These are phyloP conservation scores for Heliocybe sulcata DNA, from an alignment of 1,284 basidiomycete genomes.

Conservation along the genomic window DNA sequence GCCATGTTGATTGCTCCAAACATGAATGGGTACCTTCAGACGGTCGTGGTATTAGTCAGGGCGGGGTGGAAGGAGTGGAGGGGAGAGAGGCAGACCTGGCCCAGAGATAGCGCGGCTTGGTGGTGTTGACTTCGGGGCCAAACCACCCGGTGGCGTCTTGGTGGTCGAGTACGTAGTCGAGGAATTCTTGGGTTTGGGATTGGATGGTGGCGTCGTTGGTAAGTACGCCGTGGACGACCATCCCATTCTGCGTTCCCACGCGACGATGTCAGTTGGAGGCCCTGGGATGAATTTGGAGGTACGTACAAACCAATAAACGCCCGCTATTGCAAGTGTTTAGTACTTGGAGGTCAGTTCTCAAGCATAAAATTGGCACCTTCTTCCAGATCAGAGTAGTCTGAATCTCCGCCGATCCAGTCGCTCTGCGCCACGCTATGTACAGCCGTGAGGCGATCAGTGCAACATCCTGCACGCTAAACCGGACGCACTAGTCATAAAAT, in stretches of 20 bases:
- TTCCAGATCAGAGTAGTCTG: conserved; percentile 45
- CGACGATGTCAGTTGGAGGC: neutral
- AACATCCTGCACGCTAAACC: neutral
- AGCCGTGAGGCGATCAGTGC: neutral
- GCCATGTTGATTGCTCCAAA: conserved; percentile 50
- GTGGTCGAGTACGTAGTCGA: conserved; percentile 45
- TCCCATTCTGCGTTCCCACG: conserved; percentile 34
- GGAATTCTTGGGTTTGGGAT: conserved; percentile 38
- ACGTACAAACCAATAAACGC: conserved; percentile 54
- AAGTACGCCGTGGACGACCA: conserved; percentile 44
- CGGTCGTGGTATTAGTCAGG: neutral
- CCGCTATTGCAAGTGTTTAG: conserved; percentile 25
- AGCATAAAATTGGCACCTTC: conserved; percentile 30
- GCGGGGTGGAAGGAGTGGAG: neutral
- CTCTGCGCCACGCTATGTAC: conserved; percentile 35
- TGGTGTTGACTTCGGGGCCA: conserved; percentile 47
- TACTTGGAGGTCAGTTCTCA: neutral
- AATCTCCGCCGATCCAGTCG: conserved; percentile 46
- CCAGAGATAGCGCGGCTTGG: conserved; percentile 48
- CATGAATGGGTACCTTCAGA: conserved; percentile 42
- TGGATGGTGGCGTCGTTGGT: conserved; percentile 37
- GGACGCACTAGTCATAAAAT: conserved; percentile 45
- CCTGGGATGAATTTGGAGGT: conserved; percentile 10
- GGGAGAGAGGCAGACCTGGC: conserved; percentile 28
- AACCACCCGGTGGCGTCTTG: conserved; percentile 52